Base-by-base conservation (phyloP, 805 yeast genomes). In the Candida morakotiae region DNA sequence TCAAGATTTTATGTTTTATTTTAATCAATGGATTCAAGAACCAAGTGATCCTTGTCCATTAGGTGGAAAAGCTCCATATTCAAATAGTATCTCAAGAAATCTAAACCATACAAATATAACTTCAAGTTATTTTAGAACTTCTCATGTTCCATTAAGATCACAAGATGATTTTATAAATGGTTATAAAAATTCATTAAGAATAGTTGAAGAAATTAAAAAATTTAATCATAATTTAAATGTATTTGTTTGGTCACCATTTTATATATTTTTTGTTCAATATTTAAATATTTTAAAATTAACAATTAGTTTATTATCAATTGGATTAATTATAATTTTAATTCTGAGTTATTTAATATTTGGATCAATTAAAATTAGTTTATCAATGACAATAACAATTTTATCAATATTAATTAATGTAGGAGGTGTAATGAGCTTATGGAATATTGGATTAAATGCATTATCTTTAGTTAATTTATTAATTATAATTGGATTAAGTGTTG, bases 41-140 rank as follows among this genome's bases (percentile, higher is more conserved):
- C 79, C 79, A 2, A 84, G 95, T 40, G 93, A 85, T 50, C 87
- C 91, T 2, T 91, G 98, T 58, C 96, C 98, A 1, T 64, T 91
- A 19, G 98, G 96, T 3, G 98, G 98, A 2, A 84, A 85, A 52
- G 97, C 97, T 0, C 95, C 97, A 0, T 91, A 91, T 54, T 71
- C 84, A 1, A 60, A 68, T 4, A 68, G 88, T 1, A 63, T 87
- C 9, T 61, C 71, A 1, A 67, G 69, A 39, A 60, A 61, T 21
- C 60, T 63, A 1, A 21, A 21, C 23, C 9, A 7, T 7, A 47
- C 58, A 0, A 57, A 56, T 1, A 70, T 87, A 4, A 45, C 52
- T 8, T 66, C 91, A 2, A 77, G 87, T 1, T 70, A 73, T n/a
- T 87, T 91, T 63, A 67, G 98, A 47, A 77, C 91, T 1, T 73